Conservation (phyloP, 1,139 yeast species). For the Hyphopichia wangnamkhiaoensis region DNA sequence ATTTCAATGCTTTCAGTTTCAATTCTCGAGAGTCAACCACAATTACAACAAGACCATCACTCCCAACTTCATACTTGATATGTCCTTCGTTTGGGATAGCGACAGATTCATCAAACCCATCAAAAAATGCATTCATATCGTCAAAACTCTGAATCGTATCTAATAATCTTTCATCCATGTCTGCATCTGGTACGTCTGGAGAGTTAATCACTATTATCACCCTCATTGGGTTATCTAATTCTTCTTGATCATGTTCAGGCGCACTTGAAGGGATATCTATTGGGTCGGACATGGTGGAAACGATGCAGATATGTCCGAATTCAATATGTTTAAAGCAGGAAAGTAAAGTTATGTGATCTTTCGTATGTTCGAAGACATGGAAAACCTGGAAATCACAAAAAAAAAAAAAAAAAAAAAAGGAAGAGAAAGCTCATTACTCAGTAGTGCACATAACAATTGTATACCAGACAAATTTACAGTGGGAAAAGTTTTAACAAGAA, state of each 20-base stretch:
- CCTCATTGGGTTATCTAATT: conserved; percentile 46
- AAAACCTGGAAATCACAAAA: not conserved
- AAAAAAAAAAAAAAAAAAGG: not conserved
- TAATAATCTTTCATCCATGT: conserved; percentile 53
- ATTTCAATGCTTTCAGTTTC: conserved; percentile 32
- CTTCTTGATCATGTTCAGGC: conserved; percentile 20
- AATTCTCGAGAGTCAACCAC: conserved; percentile 44
- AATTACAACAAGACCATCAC: conserved; percentile 68
- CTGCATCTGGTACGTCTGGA: conserved; percentile 42
- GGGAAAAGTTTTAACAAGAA: no score
- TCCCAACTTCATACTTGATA: conserved; percentile 70
- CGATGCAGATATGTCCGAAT: conserved; percentile 2
- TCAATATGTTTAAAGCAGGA: no score
- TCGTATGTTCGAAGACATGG: not conserved
- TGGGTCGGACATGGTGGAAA: conserved; percentile 11
- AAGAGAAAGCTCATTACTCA: conserved; percentile 1
- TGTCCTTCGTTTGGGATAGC: conserved; percentile 69
- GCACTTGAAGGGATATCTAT: conserved; percentile 10
- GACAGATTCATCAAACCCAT: conserved; percentile 57
- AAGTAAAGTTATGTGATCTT: not conserved
- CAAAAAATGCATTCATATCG: conserved; percentile 60
- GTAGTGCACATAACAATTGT: not conserved
- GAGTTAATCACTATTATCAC: conserved; percentile 42
- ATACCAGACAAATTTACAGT: no score
- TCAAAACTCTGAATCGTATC: conserved; percentile 48